Evolutionary conservation across 108 stramenopile species (phyloP).

Genomic region (Skeletonema costatum): DNA sequence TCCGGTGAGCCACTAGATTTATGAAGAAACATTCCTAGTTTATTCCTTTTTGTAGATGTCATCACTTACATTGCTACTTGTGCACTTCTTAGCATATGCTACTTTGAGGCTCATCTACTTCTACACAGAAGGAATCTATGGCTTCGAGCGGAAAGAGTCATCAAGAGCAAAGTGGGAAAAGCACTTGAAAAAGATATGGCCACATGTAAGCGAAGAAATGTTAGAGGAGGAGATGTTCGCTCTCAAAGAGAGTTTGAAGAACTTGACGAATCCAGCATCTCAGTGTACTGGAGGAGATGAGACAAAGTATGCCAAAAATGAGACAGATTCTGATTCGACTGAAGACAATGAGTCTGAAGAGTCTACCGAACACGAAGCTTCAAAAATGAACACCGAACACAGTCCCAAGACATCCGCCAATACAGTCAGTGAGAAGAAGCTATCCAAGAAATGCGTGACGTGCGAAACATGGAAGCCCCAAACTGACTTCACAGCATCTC

Average conservation of each 20-base stretch:
- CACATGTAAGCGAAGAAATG: background rate
- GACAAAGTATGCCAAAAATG: background rate
- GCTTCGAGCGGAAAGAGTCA: background rate
- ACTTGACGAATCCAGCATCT: background rate
- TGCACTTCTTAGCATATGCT: conserved; percentile 1
- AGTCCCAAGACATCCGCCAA: background rate
- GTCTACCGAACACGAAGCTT: background rate
- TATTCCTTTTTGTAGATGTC: background rate
- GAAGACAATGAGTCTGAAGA: background rate
- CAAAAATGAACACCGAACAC: background rate
- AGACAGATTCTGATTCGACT: background rate
- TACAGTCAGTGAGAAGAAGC: background rate
- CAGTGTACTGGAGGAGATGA: background rate
- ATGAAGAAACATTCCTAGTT: background rate
- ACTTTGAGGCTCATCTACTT: conserved; percentile 16
- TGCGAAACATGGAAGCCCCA: conserved; percentile 8
- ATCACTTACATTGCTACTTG: background rate
- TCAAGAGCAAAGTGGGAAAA: background rate
- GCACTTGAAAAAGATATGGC: background rate
- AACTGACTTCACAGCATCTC: conserved; percentile 19
- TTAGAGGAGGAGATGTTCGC: background rate
- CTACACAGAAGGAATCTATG: conserved; percentile 7
- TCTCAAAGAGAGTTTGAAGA: background rate
- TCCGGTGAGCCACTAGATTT: conserved; percentile 1
- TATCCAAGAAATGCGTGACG: background rate